Conservation (phyloP, 352 stramenopile species). For the Globisporangium nagaii region DNA sequence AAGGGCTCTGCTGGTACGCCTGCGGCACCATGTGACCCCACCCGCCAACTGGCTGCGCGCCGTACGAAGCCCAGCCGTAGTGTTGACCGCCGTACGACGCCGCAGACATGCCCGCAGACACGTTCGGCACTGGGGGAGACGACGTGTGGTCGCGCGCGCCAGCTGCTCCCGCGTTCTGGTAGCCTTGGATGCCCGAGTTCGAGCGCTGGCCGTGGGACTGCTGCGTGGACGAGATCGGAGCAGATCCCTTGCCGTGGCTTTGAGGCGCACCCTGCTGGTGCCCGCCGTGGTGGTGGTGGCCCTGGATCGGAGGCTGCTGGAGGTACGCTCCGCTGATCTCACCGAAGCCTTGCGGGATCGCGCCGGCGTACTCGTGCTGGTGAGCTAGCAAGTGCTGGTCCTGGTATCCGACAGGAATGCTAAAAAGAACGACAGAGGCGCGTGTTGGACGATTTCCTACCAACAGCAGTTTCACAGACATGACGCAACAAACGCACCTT, state of each 20-base stretch:
- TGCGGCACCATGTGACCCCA: conserved; percentile 84
- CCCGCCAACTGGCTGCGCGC: conserved; percentile 61
- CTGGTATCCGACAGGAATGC: conserved; percentile 74
- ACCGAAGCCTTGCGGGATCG: conserved; percentile 74
- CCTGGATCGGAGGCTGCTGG: conserved; percentile 50
- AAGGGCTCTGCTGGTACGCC: conserved; percentile 71
- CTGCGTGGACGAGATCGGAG: conserved; percentile 28
- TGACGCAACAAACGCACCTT: conserved; percentile 29
- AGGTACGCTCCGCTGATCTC: conserved; percentile 78
- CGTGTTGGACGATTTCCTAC: too few species aligned
- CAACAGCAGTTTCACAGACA: too few species aligned
- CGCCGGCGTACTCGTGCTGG: conserved; percentile 75
- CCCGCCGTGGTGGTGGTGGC: conserved; percentile 48
- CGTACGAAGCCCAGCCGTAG: conserved; percentile 80
- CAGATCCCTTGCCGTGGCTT: conserved; percentile 58
- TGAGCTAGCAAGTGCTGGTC: conserved; percentile 78
- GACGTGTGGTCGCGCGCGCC: conserved; percentile 53
- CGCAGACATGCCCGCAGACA: conserved; percentile 44
- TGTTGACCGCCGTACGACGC: conserved; percentile 63
- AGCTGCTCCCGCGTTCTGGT: conserved; percentile 32
- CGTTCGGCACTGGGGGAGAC: conserved; percentile 66
- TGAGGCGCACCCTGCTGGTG: conserved; percentile 55
- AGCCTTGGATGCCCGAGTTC: conserved; percentile 48
- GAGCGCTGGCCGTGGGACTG: conserved; percentile 53
- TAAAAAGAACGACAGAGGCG: conserved; percentile 10